phyloP scores from a whole-genome alignment of 2,329 filamentous ascomycete genomes.

The Achaetomium macrosporum region DNA sequence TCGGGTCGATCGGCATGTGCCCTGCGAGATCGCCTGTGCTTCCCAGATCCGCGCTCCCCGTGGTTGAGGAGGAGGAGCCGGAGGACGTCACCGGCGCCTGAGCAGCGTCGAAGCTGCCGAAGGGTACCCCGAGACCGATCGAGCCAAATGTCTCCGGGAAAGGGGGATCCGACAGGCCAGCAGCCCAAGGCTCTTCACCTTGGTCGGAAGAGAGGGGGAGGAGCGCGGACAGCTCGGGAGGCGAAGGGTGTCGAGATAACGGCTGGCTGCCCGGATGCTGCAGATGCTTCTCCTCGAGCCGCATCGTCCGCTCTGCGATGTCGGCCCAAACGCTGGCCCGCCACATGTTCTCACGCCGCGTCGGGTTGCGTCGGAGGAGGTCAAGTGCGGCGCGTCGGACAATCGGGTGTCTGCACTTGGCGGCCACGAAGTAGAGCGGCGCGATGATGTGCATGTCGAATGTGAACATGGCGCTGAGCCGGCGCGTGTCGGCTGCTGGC shows the following conservation, averaged over 20 bases:
- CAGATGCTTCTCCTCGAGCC: conserved; percentile 26
- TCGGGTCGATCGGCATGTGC: conserved; percentile 23
- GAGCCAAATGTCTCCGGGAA: conserved; percentile 1
- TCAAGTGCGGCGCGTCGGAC: conserved; percentile 35
- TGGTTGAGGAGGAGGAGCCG: conserved; percentile 1
- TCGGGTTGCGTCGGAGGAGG: conserved; percentile 29
- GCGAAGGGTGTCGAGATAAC: conserved; percentile 12
- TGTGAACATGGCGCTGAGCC: conserved; percentile 29
- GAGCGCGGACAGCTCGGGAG: conserved; percentile 8
- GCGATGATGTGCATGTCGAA: conserved; percentile 40
- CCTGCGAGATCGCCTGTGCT: conserved; percentile 9
- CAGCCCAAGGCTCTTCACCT: conserved; percentile 7
- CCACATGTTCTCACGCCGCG: conserved; percentile 37
- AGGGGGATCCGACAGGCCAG: not conserved
- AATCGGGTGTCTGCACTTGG: conserved; percentile 38
- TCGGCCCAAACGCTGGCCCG: conserved; percentile 29
- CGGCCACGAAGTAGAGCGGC: conserved; percentile 37
- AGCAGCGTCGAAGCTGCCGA: not conserved
- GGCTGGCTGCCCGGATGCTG: conserved; percentile 6
- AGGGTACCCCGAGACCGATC: not conserved
- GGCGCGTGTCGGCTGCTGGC: conserved; percentile 11
- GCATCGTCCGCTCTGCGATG: conserved; percentile 33
- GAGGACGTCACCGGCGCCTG: conserved; percentile 5
- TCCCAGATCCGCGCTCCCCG: conserved; percentile 9
- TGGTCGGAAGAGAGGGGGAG: conserved; percentile 7